Percentiles rank a stretch among this genome's conserved stretches.
phyloP scores from a whole-genome alignment of 331 rosid genomes.

The Quercus phellos region DNA sequence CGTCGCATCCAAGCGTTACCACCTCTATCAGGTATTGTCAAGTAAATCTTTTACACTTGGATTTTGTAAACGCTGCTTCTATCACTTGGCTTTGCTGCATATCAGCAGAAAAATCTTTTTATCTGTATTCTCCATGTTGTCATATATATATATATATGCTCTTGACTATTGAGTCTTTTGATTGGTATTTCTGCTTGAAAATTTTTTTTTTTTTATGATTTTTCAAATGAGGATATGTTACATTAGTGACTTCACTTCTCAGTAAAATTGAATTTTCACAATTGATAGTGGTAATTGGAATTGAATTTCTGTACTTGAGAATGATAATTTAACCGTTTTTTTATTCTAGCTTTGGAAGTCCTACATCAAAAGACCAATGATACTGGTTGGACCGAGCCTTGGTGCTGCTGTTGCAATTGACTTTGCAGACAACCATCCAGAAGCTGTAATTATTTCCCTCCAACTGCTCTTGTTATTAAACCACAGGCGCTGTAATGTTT shows the following conservation, averaged over 20 bases:
- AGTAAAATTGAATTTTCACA: background rate
- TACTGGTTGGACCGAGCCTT: conserved; percentile 62
- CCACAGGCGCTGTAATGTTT: no score
- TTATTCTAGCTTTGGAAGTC: conserved; percentile 43
- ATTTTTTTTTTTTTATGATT: background rate
- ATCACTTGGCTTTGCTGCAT: background rate
- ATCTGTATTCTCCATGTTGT: background rate
- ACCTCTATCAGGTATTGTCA: conserved; percentile 45
- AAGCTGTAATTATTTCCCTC: conserved; percentile 38
- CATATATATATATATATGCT: background rate
- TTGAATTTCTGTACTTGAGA: background rate
- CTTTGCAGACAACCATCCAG: conserved; percentile 48
- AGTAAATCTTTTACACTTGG: background rate
- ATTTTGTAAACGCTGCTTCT: background rate
- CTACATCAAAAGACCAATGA: conserved; percentile 47
- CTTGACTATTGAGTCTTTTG: background rate
- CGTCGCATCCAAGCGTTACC: conserved; percentile 45
- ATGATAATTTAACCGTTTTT: background rate
- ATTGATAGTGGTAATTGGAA: background rate
- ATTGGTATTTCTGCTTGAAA: background rate
- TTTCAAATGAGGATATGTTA: background rate
- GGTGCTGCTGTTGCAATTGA: conserved; percentile 60
- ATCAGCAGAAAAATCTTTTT: background rate
- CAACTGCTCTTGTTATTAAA: background rate
- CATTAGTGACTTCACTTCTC: background rate